Evolutionary conservation across 129 eudicot species (phyloP), one percentile per base, ranked within the genome.

Genomic region (Flaveria brownii): DNA sequence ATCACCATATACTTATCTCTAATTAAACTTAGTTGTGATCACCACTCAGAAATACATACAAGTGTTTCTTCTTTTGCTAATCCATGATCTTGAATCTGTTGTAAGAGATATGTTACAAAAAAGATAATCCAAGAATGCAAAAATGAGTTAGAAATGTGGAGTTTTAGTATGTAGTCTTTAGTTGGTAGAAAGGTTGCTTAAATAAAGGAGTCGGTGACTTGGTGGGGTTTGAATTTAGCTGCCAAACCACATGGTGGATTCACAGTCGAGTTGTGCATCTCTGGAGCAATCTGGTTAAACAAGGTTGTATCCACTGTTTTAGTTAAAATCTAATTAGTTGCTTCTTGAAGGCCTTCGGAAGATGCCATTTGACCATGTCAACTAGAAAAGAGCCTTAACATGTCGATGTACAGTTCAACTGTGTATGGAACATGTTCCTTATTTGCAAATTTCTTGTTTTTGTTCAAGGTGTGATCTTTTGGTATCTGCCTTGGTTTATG

Each of bases 21-120:
- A 25, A 23, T 60, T 56, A 56, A 28, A 18, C 28, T 22, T 60
- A 13, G 66, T 9, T 22, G 36, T 11, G 66, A 60, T 60, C 66
- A 60, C 66, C 66, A 60, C 36, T 60, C 66, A 60, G 0, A 60
- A 60, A 56, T 18, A 18, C 26, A 22, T 60, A 22, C 25, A 59
- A 59, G 65, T 22, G 65, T 23, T 55, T 55, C 20, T 16, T 52
- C 62, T 55, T 18, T 55, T 18, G 62, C 62, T 56, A 56, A 56
- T 56, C 30, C 9, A 56, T 56, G 62, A 56, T 56, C 62, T 18
- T 56, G 22, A 56, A 56, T 56, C 26, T 56, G 10, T 22, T 60
- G 30, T 60, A 60, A 60, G 66, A 60, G 3, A 25, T 10, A 22
- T 23, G 16, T 11, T 60, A 3, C 36, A 33, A 60, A 60, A 60